Percentiles rank a stretch among this genome's conserved stretches.
phyloP scores from a whole-genome alignment of 2,329 filamentous ascomycete species.

The Magnaporthiopsis rhizophila region DNA sequence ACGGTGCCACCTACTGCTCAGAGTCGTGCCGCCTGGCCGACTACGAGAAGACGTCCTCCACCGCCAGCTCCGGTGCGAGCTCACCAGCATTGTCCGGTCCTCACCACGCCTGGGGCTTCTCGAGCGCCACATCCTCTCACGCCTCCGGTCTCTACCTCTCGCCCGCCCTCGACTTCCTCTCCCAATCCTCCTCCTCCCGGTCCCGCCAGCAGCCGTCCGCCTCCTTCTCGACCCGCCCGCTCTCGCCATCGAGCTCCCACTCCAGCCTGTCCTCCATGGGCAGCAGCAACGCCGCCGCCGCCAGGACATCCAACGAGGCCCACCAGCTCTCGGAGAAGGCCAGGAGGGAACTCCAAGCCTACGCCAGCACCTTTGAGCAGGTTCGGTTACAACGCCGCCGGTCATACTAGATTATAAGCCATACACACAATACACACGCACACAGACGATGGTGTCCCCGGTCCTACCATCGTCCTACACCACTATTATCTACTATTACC shows the following conservation, averaged over 20 bases:
- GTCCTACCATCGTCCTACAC: background rate
- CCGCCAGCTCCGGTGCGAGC: constrained; percentile 48
- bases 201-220: constrained; percentile 9
- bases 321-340: constrained; percentile 65
- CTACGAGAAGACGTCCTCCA: constrained; percentile 61
- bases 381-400: constrained; percentile 54
- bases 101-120: constrained; percentile 40
- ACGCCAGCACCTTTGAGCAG: constrained; percentile 84
- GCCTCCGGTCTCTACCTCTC: constrained; percentile 56
- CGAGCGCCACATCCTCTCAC: constrained; percentile 20
- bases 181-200: background rate
- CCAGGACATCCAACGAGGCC: constrained; percentile 34
- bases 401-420: constrained; percentile 35
- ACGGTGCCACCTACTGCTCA: constrained; percentile 80
- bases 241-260: constrained; percentile 71
- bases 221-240: constrained; percentile 31
- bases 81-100: constrained; percentile 44
- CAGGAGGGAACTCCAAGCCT: constrained; percentile 71
- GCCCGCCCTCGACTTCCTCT: constrained; percentile 64
- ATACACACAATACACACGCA: background rate
- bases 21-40: constrained; percentile 85
- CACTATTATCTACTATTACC: background rate
- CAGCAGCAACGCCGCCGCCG: constrained; percentile 40
- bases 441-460: background rate
- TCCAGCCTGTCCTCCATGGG: constrained; percentile 76